These are phyloP conservation scores for Trichophyton equinum DNA, from an alignment of 2,329 filamentous ascomycete species.

Conservation along the genomic window DNA sequence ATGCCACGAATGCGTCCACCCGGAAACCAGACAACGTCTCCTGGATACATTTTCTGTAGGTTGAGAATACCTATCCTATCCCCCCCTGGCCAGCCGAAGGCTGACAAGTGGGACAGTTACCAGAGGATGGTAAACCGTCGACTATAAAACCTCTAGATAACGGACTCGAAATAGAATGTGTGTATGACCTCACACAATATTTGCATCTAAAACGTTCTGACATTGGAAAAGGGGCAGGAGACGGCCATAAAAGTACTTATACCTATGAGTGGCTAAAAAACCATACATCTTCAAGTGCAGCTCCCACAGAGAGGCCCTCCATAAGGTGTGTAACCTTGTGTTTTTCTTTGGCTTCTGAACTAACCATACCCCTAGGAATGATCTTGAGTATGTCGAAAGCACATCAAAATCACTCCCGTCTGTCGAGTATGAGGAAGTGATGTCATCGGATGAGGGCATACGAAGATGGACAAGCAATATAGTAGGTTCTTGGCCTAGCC, in stretches of 20 bases:
- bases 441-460: slow-evolving; percentile 45
- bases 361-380: slow-evolving; percentile 8
- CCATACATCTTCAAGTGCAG: slow-evolving; percentile 21
- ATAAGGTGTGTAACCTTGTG: slow-evolving; percentile 4
- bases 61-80: not conserved
- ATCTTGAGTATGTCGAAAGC: slow-evolving; percentile 9
- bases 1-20: slow-evolving; percentile 54
- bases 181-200: slow-evolving; percentile 10
- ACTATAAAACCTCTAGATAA: slow-evolving; percentile 23
- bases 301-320: not conserved
- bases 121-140: slow-evolving; percentile 23
- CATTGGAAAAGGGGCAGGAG: slow-evolving; percentile 45
- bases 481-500: slow-evolving; percentile 9
- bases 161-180: slow-evolving; percentile 42
- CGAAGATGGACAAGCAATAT: slow-evolving; percentile 53
- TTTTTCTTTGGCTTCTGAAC: not conserved
- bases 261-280: slow-evolving; percentile 48
- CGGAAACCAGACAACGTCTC: slow-evolving; percentile 55
- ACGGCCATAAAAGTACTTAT: slow-evolving; percentile 58
- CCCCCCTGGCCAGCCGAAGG: not conserved
- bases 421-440: slow-evolving; percentile 49
- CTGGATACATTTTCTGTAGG: slow-evolving; percentile 50
- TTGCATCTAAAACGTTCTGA: not conserved
- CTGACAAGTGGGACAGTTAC: not conserved
- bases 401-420: slow-evolving; percentile 41